Percentiles rank a stretch among this genome's conserved stretches.
Conservation (phyloP, 2,329 filamentous ascomycete species). For the Aspergillus thermomutatus region DNA sequence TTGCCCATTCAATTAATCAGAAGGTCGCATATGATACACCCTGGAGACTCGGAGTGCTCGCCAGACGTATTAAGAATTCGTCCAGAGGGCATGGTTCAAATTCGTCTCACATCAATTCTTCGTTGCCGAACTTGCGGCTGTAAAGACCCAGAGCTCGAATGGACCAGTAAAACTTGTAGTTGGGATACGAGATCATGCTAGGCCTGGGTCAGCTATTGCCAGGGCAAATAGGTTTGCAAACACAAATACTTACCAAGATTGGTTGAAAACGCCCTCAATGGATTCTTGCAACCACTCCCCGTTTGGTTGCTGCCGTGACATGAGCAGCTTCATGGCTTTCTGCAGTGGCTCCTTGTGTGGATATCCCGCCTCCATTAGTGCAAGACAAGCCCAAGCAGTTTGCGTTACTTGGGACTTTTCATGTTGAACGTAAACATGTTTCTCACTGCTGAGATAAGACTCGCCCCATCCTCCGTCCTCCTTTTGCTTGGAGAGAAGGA, state of each 20-base stretch:
- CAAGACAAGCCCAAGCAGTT: constrained; percentile 87
- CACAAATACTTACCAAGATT: constrained; percentile 68
- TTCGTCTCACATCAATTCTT: constrained; percentile 45
- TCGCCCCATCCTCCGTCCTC: constrained; percentile 95
- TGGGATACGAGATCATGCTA: constrained; percentile 96
- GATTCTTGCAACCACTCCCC: constrained; percentile 95
- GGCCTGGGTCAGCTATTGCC: constrained; percentile 19
- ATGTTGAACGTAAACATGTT: constrained; percentile 71
- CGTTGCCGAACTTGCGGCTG: constrained; percentile 66
- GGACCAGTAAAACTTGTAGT: constrained; percentile 96
- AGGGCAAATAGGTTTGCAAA: neutral
- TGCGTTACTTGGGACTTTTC: constrained; percentile 84
- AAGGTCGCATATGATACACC: neutral
- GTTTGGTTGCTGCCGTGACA: constrained; percentile 78
- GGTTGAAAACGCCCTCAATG: constrained; percentile 98
- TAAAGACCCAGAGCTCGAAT: constrained; percentile 94
- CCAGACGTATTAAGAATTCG: neutral
- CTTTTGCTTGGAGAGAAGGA: constrained; percentile 79
- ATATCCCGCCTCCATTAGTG: constrained; percentile 76
- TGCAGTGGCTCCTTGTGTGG: constrained; percentile 70
- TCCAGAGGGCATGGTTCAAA: neutral
- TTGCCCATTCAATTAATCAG: neutral
- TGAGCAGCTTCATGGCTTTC: constrained; percentile 74
- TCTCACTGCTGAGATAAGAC: constrained; percentile 83
- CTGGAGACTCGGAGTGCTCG: no score